These are phyloP conservation scores for Orychophragmus violaceus DNA, from an alignment of 345 rosid species.

Conservation along the genomic window DNA sequence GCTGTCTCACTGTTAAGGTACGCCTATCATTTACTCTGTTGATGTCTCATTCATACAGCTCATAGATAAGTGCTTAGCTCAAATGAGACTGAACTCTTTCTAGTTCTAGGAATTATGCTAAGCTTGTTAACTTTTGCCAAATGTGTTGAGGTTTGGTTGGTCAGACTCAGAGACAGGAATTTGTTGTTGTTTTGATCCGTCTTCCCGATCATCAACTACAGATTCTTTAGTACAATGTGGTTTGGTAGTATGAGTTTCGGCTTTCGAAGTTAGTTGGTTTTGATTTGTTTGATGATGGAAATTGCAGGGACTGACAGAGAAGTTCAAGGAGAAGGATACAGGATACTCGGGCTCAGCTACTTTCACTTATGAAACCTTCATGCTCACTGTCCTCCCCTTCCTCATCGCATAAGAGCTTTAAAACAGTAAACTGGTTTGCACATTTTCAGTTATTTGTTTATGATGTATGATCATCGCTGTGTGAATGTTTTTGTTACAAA, in stretches of 20 bases:
- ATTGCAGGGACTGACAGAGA: constrained; percentile 83
- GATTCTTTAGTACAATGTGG: neutral
- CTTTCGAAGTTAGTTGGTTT: neutral
- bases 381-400: constrained; percentile 46
- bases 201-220: neutral
- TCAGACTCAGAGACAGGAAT: neutral
- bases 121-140: constrained; percentile 3
- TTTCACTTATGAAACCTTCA: constrained; percentile 53
- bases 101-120: neutral
- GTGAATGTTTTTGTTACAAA: constrained; percentile 4
- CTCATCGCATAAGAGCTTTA: constrained; percentile 46
- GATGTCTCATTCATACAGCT: neutral
- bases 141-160: neutral
- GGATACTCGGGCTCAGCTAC: constrained; percentile 67
- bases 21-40: constrained; percentile 7
- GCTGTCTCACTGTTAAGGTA: constrained; percentile 96
- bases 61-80: neutral
- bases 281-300: neutral
- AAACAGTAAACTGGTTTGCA: neutral
- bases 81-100: neutral
- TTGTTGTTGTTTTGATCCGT: neutral
- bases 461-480: neutral
- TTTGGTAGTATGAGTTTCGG: neutral
- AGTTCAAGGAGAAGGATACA: constrained; percentile 77
- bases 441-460: neutral